Evolutionary conservation across 2,329 filamentous ascomycete genomes (phyloP), one percentile per base, ranked within the genome.

Genomic region (Sporothrix euskadiensis): DNA sequence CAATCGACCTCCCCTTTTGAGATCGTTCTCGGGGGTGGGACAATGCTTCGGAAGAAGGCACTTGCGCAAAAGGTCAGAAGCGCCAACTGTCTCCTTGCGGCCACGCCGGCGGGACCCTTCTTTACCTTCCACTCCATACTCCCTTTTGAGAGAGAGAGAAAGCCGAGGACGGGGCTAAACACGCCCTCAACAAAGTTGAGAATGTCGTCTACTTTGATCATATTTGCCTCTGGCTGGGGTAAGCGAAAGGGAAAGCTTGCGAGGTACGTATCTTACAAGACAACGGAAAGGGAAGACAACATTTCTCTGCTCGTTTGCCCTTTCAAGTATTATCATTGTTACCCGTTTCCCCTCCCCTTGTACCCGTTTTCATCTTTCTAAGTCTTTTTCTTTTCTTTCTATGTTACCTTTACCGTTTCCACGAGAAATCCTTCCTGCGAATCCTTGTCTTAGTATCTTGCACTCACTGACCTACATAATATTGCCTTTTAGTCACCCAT

Each of bases 341-440:
- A 59, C 54, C 69, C 47, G 30, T 52, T 61, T 61, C 22, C 57
- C 26, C n/a, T 49, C 39, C 12, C 39, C 3, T 52, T 52, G 30
- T 5, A 26, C 19, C 35, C 35, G 10, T 66, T 14, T 47, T 22
- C 35, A 8, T 69, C 54, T 8, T 35, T 35, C 16, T 7, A 57
- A 30, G 30, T 69, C 35, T 65, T 65, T 6, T 16, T 59, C 44
- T 44, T 69, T 26, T 9, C 65, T 70, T 63, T 44, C 56, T 30
- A 39, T 9, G 44, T 47, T 19, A 16, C 54, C 44, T 35, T 39
- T 65, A 47, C 54, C 30, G 57, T 59, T 41, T 49, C 57, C 69
- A 32, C 44, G 14, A 47, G 61, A 44, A 69, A 22, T 39, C 10
- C 8, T 65, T 26, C 30, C 63, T 63, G 4, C 7, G 16, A 4